Conservation (phyloP, 805 yeast genomes). For the Saturnispora zaruensis region DNA sequence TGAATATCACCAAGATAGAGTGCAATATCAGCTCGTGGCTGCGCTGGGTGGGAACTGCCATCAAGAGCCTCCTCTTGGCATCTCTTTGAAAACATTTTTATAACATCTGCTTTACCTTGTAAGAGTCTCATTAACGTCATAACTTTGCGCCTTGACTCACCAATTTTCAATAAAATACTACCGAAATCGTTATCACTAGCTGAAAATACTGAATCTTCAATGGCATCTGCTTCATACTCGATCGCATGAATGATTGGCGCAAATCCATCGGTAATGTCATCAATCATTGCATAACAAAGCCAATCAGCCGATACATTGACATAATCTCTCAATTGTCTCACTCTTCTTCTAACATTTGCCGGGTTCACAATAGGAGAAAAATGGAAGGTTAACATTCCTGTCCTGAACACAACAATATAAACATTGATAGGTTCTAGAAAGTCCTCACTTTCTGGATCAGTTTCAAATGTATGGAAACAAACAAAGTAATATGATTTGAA, state of each 20-base stretch:
- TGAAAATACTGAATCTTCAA: constrained; percentile 78
- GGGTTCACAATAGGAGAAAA: constrained; percentile 61
- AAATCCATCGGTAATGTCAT: constrained; percentile 79
- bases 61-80: constrained; percentile 62
- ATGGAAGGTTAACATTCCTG: constrained; percentile 63
- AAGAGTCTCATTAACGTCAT: constrained; percentile 87
- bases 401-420: constrained; percentile 61
- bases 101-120: constrained; percentile 92
- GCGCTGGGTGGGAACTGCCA: constrained; percentile 26
- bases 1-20: constrained; percentile 91
- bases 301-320: constrained; percentile 74
- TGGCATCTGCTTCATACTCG: constrained; percentile 75
- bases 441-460: constrained; percentile 72
- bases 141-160: constrained; percentile 81
- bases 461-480: constrained; percentile 93
- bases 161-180: constrained; percentile 70
- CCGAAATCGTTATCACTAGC: constrained; percentile 69
- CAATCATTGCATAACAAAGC: constrained; percentile 74
- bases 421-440: constrained; percentile 75
- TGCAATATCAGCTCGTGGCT: constrained; percentile 87
- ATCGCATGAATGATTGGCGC: constrained; percentile 73
- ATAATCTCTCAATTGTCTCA: constrained; percentile 67
- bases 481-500: constrained; percentile 88
- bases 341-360: constrained; percentile 75
- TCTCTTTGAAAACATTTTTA: constrained; percentile 91